Evolutionary conservation across 1,139 yeast species (phyloP).

Genomic region (Saccharomyces hybrid): DNA sequence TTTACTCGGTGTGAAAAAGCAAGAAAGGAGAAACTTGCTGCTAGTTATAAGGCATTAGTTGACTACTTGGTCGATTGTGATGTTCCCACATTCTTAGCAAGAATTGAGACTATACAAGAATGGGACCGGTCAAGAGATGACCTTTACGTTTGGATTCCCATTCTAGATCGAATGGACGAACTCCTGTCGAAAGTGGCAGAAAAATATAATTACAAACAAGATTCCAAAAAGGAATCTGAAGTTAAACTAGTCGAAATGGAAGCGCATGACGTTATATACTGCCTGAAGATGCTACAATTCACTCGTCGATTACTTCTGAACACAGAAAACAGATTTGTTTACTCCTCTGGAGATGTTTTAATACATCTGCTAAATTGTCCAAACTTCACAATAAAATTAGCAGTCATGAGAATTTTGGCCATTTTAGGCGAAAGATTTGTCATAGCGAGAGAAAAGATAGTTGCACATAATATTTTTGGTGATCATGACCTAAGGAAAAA

Average conservation of each 20-base stretch:
- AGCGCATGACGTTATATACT: constrained; percentile 39
- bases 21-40: constrained; percentile 27
- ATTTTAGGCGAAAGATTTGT: constrained; percentile 52
- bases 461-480: constrained; percentile 39
- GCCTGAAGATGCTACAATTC: constrained; percentile 52
- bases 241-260: constrained; percentile 43
- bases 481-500: constrained; percentile 33
- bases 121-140: constrained; percentile 74
- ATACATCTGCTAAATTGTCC: constrained; percentile 53
- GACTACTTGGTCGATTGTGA: constrained; percentile 24
- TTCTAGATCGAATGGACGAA: constrained; percentile 67
- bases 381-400: constrained; percentile 51
- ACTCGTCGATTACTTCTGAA: constrained; percentile 59
- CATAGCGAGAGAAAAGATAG: constrained; percentile 38
- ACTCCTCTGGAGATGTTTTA: constrained; percentile 59
- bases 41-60: constrained; percentile 28
- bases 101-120: constrained; percentile 21
- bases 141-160: constrained; percentile 67
- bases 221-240: constrained; percentile 33
- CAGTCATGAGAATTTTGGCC: constrained; percentile 58
- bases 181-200: constrained; percentile 48
- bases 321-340: constrained; percentile 60
- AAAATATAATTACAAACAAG: constrained; percentile 41
- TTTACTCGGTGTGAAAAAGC: constrained; percentile 28
- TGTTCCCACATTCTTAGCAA: constrained; percentile 19